Evolutionary conservation across 495 filamentous ascomycete genomes (phyloP).

Genomic region (Podospora anserina): DNA sequence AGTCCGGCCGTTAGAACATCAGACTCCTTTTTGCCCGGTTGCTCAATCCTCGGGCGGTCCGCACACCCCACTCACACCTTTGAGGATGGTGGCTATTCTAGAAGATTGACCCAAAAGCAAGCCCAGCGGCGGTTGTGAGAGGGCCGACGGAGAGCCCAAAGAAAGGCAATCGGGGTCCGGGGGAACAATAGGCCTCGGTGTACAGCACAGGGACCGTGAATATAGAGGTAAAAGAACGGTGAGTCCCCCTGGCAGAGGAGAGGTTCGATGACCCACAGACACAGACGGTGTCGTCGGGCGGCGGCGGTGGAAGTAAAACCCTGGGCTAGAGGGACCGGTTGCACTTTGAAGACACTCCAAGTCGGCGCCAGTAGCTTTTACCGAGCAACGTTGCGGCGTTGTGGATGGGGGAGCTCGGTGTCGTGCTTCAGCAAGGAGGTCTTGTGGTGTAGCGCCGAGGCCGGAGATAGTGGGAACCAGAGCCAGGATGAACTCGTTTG

Average conservation of each 20-base stretch:
- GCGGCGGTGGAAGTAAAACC: neutral
- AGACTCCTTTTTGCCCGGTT: neutral
- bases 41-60: neutral
- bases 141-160: neutral
- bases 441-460: neutral
- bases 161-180: neutral
- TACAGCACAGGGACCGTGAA: neutral
- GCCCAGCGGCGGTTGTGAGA: neutral
- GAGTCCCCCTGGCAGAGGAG: neutral
- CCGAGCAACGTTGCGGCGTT: neutral
- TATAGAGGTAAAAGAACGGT: neutral
- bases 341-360: neutral
- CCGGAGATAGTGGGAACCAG: neutral
- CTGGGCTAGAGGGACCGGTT: neutral
- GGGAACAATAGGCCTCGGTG: neutral
- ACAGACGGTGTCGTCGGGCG: neutral
- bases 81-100: neutral
- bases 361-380: neutral
- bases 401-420: neutral
- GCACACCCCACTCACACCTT: neutral
- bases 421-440: neutral
- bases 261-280: neutral
- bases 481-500: neutral
- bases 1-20: neutral
- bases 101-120: neutral